These are phyloP conservation scores for Peribolospora kevripleyi DNA, from an alignment of 768 basidiomycete species.

Conservation along the genomic window DNA sequence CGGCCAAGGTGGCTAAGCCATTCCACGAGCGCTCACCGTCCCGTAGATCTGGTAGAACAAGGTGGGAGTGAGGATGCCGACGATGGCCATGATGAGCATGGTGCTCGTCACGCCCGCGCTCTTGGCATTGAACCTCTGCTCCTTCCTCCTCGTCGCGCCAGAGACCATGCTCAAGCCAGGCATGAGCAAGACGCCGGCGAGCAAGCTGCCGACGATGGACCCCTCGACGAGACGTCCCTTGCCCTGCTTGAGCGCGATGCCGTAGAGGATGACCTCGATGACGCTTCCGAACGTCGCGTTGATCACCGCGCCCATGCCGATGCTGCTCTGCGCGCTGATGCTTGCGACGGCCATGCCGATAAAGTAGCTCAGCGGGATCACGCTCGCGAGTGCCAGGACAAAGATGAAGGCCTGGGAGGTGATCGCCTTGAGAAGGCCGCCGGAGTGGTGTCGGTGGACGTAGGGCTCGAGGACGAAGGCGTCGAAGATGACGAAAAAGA, in stretches of 20 bases:
- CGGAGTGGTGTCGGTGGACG: slow-evolving; percentile 31
- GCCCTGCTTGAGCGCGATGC: slow-evolving; percentile 62
- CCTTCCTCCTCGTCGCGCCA: slow-evolving; percentile 67
- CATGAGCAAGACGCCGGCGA: slow-evolving; percentile 91
- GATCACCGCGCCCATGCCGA: slow-evolving; percentile 98
- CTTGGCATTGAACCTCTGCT: slow-evolving; percentile 97
- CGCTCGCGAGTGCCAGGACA: slow-evolving; percentile 54
- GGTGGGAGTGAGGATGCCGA: slow-evolving; percentile 81
- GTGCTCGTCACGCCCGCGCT: slow-evolving; percentile 96
- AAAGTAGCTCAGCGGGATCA: slow-evolving; percentile 94
- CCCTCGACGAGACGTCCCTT: slow-evolving; percentile 93
- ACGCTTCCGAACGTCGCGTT: slow-evolving; percentile 98
- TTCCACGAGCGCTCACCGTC: slow-evolving; percentile 36
- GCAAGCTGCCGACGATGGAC: slow-evolving; percentile 76
- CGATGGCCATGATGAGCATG: slow-evolving; percentile 99
- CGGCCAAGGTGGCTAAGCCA: slow-evolving; percentile 3
- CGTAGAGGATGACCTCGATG: slow-evolving; percentile 85
- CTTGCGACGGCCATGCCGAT: slow-evolving; percentile 99
- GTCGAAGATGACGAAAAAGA: slow-evolving; percentile 90
- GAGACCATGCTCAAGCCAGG: slow-evolving; percentile 89
- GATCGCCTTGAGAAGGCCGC: slow-evolving; percentile 36
- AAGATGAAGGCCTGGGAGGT: slow-evolving; percentile 61
- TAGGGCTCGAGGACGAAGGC: slow-evolving; percentile 54
- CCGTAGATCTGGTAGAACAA: slow-evolving; percentile 97
- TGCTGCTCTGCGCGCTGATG: slow-evolving; percentile 92